Percentiles rank a stretch among this genome's conserved stretches.
phyloP scores from a whole-genome alignment of 306 rosid genomes.

The Medicago lupulina region DNA sequence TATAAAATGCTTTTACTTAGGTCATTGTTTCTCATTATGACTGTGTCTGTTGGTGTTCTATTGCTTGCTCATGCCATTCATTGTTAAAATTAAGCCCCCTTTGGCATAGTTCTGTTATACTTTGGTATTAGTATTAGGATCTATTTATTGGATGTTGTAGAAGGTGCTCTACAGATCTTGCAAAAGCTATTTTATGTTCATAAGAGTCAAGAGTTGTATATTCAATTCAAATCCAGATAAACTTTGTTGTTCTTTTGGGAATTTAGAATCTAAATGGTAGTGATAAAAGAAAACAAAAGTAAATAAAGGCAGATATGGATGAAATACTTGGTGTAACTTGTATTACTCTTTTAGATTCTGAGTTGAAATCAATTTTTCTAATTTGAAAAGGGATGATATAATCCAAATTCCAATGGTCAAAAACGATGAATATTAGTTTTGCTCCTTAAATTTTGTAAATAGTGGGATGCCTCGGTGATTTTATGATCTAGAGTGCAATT shows the following conservation, averaged over 20 bases:
- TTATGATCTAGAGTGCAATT: too few species aligned
- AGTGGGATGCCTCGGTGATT: too few species aligned
- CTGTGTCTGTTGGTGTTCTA: conserved; percentile 31
- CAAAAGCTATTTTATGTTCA: conserved; percentile 6
- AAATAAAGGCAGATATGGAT: not conserved
- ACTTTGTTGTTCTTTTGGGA: conserved; percentile 25
- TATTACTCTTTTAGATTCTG: not conserved
- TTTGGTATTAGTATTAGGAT: conserved; percentile 24
- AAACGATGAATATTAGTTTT: too few species aligned
- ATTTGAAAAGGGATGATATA: too few species aligned
- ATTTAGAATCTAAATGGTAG: conserved; percentile 19
- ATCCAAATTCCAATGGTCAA: too few species aligned
- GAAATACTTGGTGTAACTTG: not conserved
- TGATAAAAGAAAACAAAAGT: conserved; percentile 7
- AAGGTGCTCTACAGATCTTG: not conserved
- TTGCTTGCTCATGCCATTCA: conserved; percentile 31
- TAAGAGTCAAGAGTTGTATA: conserved; percentile 25
- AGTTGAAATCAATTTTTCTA: conserved; percentile 19
- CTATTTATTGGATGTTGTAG: conserved; percentile 10
- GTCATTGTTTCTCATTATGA: conserved; percentile 4
- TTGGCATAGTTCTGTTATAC: not conserved
- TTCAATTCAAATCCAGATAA: conserved; percentile 32
- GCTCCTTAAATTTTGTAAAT: too few species aligned
- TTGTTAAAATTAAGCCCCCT: conserved; percentile 15
- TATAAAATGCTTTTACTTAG: conserved; percentile 22